phyloP scores from a whole-genome alignment of 1,139 yeast genomes.

The Zygosaccharomyces pseudobailii region DNA sequence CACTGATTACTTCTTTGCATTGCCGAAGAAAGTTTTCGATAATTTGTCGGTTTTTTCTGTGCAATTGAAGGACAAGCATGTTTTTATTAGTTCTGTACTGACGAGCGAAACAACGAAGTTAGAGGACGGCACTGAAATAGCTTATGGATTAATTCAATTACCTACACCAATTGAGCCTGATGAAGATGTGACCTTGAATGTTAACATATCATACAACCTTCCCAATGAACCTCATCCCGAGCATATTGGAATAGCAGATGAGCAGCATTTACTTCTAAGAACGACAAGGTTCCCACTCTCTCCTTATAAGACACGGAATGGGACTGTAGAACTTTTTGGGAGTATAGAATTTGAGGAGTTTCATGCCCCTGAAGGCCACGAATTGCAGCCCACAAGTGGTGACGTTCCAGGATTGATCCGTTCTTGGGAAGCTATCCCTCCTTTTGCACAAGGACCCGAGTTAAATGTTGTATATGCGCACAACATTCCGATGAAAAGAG shows the following conservation, averaged over 20 bases:
- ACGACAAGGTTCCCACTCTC: slow-evolving; percentile 57
- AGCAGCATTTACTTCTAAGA: slow-evolving; percentile 55
- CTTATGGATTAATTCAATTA: slow-evolving; percentile 47
- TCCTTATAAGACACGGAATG: slow-evolving; percentile 56
- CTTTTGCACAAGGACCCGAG: slow-evolving; percentile 43
- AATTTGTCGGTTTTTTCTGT: slow-evolving; percentile 48
- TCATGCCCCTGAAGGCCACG: slow-evolving; percentile 44
- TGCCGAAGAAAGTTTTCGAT: slow-evolving; percentile 41
- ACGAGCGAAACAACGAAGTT: slow-evolving; percentile 32
- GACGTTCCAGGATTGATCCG: slow-evolving; percentile 50
- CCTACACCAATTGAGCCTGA: slow-evolving; percentile 69
- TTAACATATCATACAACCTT: slow-evolving; percentile 52
- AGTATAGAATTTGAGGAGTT: slow-evolving; percentile 19
- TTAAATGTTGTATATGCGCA: slow-evolving; percentile 60
- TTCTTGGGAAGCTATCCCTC: slow-evolving; percentile 45
- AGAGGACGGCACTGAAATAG: slow-evolving; percentile 29
- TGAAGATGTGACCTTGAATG: slow-evolving; percentile 44
- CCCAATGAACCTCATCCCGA: slow-evolving; percentile 59
- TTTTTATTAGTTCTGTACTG: slow-evolving; percentile 33
- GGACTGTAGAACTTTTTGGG: slow-evolving; percentile 49
- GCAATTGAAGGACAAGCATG: slow-evolving; percentile 36
- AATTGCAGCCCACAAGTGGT: slow-evolving; percentile 31
- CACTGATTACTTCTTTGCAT: slow-evolving; percentile 50
- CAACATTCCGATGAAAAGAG: slow-evolving; percentile 61
- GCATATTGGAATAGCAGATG: slow-evolving; percentile 52